Conservation (phyloP, 805 yeast species). For the Schwanniomyces yamadae region DNA sequence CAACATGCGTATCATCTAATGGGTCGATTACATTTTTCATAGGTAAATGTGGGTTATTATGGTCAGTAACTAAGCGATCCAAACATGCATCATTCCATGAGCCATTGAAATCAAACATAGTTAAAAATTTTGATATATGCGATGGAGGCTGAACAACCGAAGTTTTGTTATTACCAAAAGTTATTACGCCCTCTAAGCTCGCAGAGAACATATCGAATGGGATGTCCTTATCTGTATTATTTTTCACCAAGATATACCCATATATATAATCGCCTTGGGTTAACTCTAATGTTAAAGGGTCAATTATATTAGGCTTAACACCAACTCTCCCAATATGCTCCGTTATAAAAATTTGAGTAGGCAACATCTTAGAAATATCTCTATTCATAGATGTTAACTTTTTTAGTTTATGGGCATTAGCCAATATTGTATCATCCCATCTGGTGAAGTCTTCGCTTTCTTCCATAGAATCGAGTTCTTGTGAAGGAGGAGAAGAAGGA, state of each 20-base stretch:
- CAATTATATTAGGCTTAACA: slow-evolving; percentile 27
- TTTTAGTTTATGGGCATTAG: slow-evolving; percentile 34
- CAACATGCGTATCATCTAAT: slow-evolving; percentile 27
- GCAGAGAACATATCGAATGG: slow-evolving; percentile 43
- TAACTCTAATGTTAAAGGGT: slow-evolving; percentile 30
- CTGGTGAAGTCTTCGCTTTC: slow-evolving; percentile 17
- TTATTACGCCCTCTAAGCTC: slow-evolving; percentile 35
- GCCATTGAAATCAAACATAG: slow-evolving; percentile 43
- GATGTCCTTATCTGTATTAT: slow-evolving; percentile 24
- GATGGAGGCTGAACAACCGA: slow-evolving; percentile 17
- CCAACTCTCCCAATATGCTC: slow-evolving; percentile 34
- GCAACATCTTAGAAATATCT: slow-evolving; percentile 24
- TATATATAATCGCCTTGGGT: slow-evolving; percentile 37
- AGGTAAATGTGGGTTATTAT: slow-evolving; percentile 28
- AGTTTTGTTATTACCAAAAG: slow-evolving; percentile 22
- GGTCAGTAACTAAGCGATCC: slow-evolving; percentile 31
- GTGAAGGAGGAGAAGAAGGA: slow-evolving; percentile 14
- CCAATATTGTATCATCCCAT: slow-evolving; percentile 37
- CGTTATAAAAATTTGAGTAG: slow-evolving; percentile 31
- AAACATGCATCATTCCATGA: slow-evolving; percentile 38
- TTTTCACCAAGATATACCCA: slow-evolving; percentile 34
- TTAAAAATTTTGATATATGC: slow-evolving; percentile 27
- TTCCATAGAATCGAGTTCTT: slow-evolving; percentile 2
- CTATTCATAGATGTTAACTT: slow-evolving; percentile 29
- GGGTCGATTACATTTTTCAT: slow-evolving; percentile 26